Base-by-base conservation (phyloP, 2,329 filamentous ascomycete species). In the Myriosclerotinia scirpicola region DNA sequence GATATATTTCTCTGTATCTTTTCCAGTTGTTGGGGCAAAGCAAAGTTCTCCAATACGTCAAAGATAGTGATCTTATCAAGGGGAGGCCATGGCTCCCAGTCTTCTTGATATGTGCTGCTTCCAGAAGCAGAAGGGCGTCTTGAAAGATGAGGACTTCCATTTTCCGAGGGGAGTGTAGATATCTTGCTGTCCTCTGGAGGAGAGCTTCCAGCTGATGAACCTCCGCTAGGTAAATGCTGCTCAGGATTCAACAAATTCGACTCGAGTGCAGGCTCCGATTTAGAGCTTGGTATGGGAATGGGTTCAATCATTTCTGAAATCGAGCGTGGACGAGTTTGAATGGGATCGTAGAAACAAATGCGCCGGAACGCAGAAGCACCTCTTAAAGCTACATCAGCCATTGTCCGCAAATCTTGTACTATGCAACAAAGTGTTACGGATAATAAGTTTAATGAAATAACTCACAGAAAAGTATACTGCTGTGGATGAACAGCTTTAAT, bases 41-140 rank as follows among this genome's bases (percentile, higher is more conserved):
- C 91, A 70, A 99, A 87, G 77, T 97, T 98, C 79, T 97, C 94
- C 71, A 99, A 85, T 59, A 99, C 84, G 76, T 99, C 95, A 74
- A 99, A 92, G 67, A 98, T 87, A 50, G 91, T 93, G 64, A 99
- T 82, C 62, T 92, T 90, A 77, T 99, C 95, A 34, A 97, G 82
- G 0, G 94, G 93, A 12, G 93, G 92, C 69, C 96, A 90, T 30
- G 87, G 83, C 69, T 96, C 92, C 85, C 91, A 95, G 76, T 94
- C 92, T 73, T 95, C 91, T 67, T 95, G 91, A 74, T 92, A 92
- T n/a, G 87, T 89, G 77, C 89, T 92, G 78, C 88, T 92, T 59
- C 87, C 88, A n/a, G 91, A 93, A 77, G 93, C 93, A 20, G 93
- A 96, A 20, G 85, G 83, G 65, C 90, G 90, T 67, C 93, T 87